phyloP scores from a whole-genome alignment of 306 rosid species.

The Cicer bijugum region DNA sequence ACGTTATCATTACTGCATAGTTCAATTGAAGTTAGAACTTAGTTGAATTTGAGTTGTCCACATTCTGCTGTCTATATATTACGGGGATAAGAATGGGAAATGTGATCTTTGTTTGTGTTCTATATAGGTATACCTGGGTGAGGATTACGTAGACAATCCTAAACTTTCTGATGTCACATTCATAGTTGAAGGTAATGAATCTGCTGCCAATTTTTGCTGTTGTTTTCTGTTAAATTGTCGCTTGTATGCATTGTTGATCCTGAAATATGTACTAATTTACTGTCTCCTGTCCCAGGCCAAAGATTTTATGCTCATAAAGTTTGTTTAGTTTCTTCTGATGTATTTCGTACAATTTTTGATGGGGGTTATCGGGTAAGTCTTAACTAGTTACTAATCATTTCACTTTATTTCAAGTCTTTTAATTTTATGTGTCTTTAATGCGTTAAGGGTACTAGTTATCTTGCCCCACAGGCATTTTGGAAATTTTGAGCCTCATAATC shows the following conservation, averaged over 20 bases:
- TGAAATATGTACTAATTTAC: conserved; percentile 18
- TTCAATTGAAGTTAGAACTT: neutral
- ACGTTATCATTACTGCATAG: neutral
- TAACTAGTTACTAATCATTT: neutral
- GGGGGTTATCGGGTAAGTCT: conserved; percentile 89
- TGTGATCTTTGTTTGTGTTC: conserved; percentile 1
- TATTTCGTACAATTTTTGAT: conserved; percentile 91
- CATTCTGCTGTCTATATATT: neutral
- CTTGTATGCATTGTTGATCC: neutral
- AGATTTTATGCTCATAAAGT: conserved; percentile 81
- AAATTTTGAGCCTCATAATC: neutral
- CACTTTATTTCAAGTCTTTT: conserved; percentile 16
- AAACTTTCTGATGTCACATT: conserved; percentile 82
- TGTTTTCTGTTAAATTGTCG: neutral
- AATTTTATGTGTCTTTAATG: neutral
- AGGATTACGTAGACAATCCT: conserved; percentile 76
- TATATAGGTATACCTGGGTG: conserved; percentile 76
- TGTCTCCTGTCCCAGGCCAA: conserved; percentile 57
- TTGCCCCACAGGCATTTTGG: neutral
- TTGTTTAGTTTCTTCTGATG: conserved; percentile 81
- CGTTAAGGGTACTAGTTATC: neutral
- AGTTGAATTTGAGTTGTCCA: conserved; percentile 19
- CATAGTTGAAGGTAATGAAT: conserved; percentile 77
- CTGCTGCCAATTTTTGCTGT: neutral
- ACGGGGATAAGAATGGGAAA: conserved; percentile 9